Conservation (phyloP, 2,329 filamentous ascomycete genomes). For the Blumeriella jaapii region DNA sequence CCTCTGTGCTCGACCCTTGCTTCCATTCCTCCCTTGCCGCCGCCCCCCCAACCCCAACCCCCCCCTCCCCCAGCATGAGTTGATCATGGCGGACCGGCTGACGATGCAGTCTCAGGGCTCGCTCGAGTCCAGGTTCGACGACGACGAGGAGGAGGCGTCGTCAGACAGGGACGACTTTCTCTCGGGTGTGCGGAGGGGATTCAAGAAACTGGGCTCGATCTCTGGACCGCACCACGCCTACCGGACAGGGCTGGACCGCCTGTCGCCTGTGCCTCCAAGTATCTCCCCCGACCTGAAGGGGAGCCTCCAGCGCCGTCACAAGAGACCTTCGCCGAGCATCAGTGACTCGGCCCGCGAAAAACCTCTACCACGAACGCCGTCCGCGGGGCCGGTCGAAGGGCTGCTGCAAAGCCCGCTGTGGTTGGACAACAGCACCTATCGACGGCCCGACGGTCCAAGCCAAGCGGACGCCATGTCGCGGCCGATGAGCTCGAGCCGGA, state of each 20-base stretch:
- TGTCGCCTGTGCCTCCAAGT: not conserved
- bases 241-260: constrained; percentile 6
- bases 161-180: constrained; percentile 20
- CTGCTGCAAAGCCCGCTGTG: constrained; percentile 5
- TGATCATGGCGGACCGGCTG: constrained; percentile 25
- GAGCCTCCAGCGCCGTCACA: constrained; percentile 8
- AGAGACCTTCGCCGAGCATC: constrained; percentile 21
- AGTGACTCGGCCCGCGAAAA: constrained; percentile 23
- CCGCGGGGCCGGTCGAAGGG: constrained; percentile 16
- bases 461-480: constrained; percentile 17
- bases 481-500: constrained; percentile 20
- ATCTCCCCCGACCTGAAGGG: constrained; percentile 9
- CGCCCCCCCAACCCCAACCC: constrained; percentile 3
- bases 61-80: constrained; percentile 18
- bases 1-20: constrained; percentile 9
- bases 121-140: constrained; percentile 21
- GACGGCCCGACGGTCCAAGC: constrained; percentile 22
- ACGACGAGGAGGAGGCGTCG: constrained; percentile 16
- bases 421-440: too few relatives aligned
- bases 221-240: constrained; percentile 15
- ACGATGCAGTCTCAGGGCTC: constrained; percentile 23
- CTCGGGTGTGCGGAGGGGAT: constrained; percentile 23
- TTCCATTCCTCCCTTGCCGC: constrained; percentile 3
- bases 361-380: constrained; percentile 24
- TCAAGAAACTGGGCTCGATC: constrained; percentile 25